Conservation (phyloP, 345 rosid species). For the Citrus glauca region DNA sequence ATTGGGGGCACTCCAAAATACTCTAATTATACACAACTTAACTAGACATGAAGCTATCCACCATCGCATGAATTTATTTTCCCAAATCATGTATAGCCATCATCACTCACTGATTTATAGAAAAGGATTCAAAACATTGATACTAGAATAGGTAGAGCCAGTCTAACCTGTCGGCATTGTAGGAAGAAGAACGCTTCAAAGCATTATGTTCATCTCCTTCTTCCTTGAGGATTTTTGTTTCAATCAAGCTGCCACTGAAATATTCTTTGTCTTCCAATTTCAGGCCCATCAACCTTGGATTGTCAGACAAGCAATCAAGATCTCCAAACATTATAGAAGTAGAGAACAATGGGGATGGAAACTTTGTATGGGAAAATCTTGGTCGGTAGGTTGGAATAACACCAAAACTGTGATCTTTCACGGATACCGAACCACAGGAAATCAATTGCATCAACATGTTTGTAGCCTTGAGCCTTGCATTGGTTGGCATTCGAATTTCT, state of each 20-base stretch:
- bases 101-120: not conserved
- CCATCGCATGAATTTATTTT: not conserved
- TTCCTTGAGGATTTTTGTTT: slow-evolving; percentile 58
- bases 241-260: slow-evolving; percentile 89
- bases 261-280: slow-evolving; percentile 85
- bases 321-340: slow-evolving; percentile 72
- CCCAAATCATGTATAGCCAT: not conserved
- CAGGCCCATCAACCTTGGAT: slow-evolving; percentile 67
- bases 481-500: slow-evolving; percentile 57
- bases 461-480: slow-evolving; percentile 66
- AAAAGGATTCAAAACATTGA: not conserved
- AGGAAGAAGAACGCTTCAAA: slow-evolving; percentile 92
- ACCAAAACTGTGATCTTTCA: slow-evolving; percentile 86
- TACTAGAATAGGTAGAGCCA: not conserved
- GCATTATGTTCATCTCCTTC: slow-evolving; percentile 41
- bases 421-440: slow-evolving; percentile 94
- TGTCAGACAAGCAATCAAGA: slow-evolving; percentile 75
- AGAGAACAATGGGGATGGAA: slow-evolving; percentile 63
- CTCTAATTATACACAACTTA: no score
- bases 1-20: no score
- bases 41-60: not conserved
- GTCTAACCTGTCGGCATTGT: slow-evolving; percentile 85
- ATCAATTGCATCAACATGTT: slow-evolving; percentile 87
- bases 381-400: slow-evolving; percentile 77
- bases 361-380: slow-evolving; percentile 65